Evolutionary conservation across 2,329 filamentous ascomycete species (phyloP).

Genomic region (Penicillium capsulatum): DNA sequence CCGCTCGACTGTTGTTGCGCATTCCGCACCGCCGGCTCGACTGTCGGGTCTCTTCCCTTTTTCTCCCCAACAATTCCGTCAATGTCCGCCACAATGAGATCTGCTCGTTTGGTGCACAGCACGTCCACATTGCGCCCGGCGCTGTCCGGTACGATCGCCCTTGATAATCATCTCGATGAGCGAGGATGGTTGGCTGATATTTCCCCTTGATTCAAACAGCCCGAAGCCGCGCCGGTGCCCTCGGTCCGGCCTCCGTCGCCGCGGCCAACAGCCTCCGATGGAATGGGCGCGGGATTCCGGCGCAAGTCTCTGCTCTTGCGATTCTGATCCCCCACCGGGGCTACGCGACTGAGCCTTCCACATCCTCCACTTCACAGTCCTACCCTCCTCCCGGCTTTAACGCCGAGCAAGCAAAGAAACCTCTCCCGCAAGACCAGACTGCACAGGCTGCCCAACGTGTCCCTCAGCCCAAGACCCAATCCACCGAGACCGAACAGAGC

Average conservation of each 20-base stretch:
- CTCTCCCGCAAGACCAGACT: constrained; percentile 57
- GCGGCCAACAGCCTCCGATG: constrained; percentile 32
- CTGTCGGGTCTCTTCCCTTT: constrained; percentile 19
- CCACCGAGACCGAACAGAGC: constrained; percentile 45
- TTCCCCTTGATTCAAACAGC: constrained; percentile 19
- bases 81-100: constrained; percentile 40
- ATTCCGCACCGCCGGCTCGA: constrained; percentile 19
- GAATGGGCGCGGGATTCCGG: constrained; percentile 42
- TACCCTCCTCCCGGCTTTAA: constrained; percentile 87
- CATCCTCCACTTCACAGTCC: constrained; percentile 46
- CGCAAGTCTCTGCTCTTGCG: constrained; percentile 54
- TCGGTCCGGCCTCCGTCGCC: constrained; percentile 27
- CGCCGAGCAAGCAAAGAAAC: constrained; percentile 82
- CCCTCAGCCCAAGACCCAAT: constrained; percentile 1
- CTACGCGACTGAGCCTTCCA: constrained; percentile 57
- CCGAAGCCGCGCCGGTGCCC: constrained; percentile 29
- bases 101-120: constrained; percentile 37
- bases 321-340: constrained; percentile 52
- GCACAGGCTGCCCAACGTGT: constrained; percentile 9
- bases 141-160: constrained; percentile 25
- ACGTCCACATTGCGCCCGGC: constrained; percentile 30
- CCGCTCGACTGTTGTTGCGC: constrained; percentile 12
- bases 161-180: background rate
- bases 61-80: constrained; percentile 27
- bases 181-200: constrained; percentile 3